phyloP scores from a whole-genome alignment of 148 eudicot genomes.

The Cornus controversa region DNA sequence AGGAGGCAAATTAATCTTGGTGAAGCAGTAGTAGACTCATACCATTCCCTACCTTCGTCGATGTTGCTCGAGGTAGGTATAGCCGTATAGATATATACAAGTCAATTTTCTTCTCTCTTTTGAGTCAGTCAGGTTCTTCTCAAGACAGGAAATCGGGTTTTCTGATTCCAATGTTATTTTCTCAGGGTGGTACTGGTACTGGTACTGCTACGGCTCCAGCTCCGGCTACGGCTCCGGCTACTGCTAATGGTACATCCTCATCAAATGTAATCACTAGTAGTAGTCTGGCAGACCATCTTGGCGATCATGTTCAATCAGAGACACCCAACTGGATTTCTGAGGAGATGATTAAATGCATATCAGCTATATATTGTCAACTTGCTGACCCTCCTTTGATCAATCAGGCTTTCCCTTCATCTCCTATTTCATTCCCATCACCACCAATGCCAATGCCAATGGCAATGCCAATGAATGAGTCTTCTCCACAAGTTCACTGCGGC shows the following conservation, averaged over 20 bases:
- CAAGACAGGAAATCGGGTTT: no score
- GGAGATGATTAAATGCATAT: constrained; percentile 75
- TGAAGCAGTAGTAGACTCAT: constrained; percentile 44
- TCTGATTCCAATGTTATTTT: neutral
- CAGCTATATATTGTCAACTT: constrained; percentile 48
- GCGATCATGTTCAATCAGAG: constrained; percentile 32
- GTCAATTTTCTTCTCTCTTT: no score
- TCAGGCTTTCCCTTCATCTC: constrained; percentile 43
- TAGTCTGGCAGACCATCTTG: constrained; percentile 45
- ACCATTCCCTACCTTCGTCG: constrained; percentile 71
- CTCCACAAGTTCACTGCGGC: constrained; percentile 33
- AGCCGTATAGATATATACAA: no score
- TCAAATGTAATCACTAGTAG: no score
- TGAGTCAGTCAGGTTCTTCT: no score
- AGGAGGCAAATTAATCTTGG: no score
- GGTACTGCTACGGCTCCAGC: no score
- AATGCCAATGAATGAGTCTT: constrained; percentile 35
- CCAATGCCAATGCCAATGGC: no score
- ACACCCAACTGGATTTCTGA: constrained; percentile 75
- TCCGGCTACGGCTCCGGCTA: no score
- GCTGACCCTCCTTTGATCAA: constrained; percentile 39
- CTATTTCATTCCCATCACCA: constrained; percentile 41
- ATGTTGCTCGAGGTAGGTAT: constrained; percentile 65
- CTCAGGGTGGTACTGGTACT: no score
- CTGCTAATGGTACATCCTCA: no score